phyloP scores from a whole-genome alignment of 768 basidiomycete genomes.

The Amanita rimosa region DNA sequence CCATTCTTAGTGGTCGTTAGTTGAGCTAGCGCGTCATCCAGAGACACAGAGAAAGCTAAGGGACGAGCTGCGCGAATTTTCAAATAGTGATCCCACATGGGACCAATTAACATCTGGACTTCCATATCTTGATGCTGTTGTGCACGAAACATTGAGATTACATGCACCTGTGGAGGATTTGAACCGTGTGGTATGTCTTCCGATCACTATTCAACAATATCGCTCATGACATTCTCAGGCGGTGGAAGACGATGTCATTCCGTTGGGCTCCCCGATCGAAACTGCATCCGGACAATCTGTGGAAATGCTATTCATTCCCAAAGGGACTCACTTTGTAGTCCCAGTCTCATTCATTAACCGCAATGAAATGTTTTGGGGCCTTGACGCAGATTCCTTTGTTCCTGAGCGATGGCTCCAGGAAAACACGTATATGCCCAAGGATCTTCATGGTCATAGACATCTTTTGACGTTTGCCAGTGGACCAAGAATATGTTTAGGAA shows the following conservation, averaged over 20 bases:
- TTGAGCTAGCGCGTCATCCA: slow-evolving; percentile 13
- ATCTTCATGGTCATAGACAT: slow-evolving; percentile 25
- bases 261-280: slow-evolving; percentile 21
- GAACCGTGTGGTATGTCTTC: slow-evolving; percentile 17
- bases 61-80: slow-evolving; percentile 10
- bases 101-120: slow-evolving; percentile 30
- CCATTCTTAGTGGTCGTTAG: slow-evolving; percentile 12
- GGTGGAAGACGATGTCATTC: slow-evolving; percentile 25
- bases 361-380: slow-evolving; percentile 30
- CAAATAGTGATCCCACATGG: slow-evolving; percentile 22
- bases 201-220: background rate
- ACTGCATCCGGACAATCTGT: slow-evolving; percentile 17
- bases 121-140: slow-evolving; percentile 30
- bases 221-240: slow-evolving; percentile 16
- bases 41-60: slow-evolving; percentile 11
- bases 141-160: slow-evolving; percentile 27
- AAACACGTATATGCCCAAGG: slow-evolving; percentile 15
- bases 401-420: slow-evolving; percentile 31
- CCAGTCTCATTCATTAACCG: slow-evolving; percentile 29
- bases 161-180: slow-evolving; percentile 23
- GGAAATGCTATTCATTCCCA: slow-evolving; percentile 19
- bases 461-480: slow-evolving; percentile 35
- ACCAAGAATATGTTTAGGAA: slow-evolving; percentile 32
- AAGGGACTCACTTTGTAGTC: slow-evolving; percentile 23
- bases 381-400: slow-evolving; percentile 28